Evolutionary conservation across 768 basidiomycete species (phyloP).

Genomic region (Rhodosporidiobolus odoratus): DNA sequence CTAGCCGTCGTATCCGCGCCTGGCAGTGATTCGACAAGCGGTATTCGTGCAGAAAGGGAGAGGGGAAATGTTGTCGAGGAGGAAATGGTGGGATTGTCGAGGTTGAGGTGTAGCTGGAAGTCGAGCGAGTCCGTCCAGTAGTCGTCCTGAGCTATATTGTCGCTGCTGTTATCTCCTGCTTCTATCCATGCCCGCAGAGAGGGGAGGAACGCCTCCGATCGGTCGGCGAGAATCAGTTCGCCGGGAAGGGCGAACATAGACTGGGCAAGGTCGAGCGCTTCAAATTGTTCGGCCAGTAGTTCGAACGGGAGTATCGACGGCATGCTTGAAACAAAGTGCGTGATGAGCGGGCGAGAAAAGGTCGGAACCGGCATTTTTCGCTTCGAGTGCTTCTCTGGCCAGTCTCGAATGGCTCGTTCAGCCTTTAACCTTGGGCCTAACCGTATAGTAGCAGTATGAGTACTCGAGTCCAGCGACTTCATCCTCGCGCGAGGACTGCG

Average conservation of each 20-base stretch:
- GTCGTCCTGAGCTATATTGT: background rate
- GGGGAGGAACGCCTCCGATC: slow-evolving; percentile 3
- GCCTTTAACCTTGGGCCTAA: no score
- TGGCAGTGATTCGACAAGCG: slow-evolving; percentile 8
- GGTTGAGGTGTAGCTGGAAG: slow-evolving; percentile 8
- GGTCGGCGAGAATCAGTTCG: slow-evolving; percentile 39
- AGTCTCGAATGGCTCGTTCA: no score
- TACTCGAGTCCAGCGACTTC: no score
- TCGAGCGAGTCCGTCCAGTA: slow-evolving; percentile 14
- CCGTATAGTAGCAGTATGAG: no score
- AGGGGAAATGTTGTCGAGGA: slow-evolving; percentile 4
- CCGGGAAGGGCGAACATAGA: slow-evolving; percentile 42
- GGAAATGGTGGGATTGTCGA: slow-evolving; percentile 6
- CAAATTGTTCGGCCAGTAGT: slow-evolving; percentile 33
- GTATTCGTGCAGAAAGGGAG: slow-evolving; percentile 6
- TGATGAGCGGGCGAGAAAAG: no score
- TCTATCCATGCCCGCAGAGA: slow-evolving; percentile 6
- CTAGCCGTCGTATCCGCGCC: background rate
- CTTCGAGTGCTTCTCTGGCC: no score
- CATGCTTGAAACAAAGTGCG: background rate
- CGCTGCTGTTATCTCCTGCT: background rate
- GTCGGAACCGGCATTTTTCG: background rate
- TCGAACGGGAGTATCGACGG: slow-evolving; percentile 3
- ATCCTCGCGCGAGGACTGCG: no score
- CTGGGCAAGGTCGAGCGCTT: slow-evolving; percentile 40